phyloP scores from a whole-genome alignment of 495 filamentous ascomycete species.

The Friedmanniomyces simplex region DNA sequence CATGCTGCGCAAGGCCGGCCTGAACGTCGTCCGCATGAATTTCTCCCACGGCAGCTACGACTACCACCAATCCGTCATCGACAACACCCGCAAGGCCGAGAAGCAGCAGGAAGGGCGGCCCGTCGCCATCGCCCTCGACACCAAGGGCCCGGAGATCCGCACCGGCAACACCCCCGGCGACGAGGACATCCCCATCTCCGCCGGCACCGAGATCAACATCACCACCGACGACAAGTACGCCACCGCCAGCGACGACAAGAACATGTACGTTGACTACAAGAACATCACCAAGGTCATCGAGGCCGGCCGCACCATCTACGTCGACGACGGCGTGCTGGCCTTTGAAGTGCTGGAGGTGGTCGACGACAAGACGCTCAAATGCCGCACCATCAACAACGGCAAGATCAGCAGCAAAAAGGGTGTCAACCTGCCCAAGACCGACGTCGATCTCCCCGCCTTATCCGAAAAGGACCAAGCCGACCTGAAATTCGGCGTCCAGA shows the following conservation, averaged over 20 bases:
- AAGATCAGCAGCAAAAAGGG: constrained; percentile 97
- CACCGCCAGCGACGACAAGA: constrained; percentile 67
- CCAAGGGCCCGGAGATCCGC: constrained; percentile 97
- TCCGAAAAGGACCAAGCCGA: constrained; percentile 98
- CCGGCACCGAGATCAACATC: constrained; percentile 78
- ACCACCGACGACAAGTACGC: constrained; percentile 96
- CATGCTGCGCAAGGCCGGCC: constrained; percentile 72
- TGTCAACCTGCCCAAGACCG: constrained; percentile 95
- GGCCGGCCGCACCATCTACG: constrained; percentile 90
- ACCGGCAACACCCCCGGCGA: constrained; percentile 85
- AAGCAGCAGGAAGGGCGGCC: constrained; percentile 64
- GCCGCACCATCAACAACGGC: constrained; percentile 85
- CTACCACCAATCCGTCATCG: constrained; percentile 94
- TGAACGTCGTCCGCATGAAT: constrained; percentile 99
- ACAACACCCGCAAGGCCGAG: constrained; percentile 83
- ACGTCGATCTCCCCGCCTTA: constrained; percentile 92
- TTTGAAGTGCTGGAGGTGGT: constrained; percentile 85
- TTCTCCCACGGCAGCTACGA: constrained; percentile 97
- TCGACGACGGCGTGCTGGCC: constrained; percentile 93
- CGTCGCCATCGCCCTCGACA: constrained; percentile 93
- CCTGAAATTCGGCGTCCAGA: constrained; percentile 90
- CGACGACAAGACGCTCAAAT: constrained; percentile 77
- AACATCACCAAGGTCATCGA: constrained; percentile 98
- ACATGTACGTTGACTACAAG: constrained; percentile 99
- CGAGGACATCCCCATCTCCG: constrained; percentile 74